phyloP scores from a whole-genome alignment of 345 rosid genomes.

The Melastoma malabathricum region DNA sequence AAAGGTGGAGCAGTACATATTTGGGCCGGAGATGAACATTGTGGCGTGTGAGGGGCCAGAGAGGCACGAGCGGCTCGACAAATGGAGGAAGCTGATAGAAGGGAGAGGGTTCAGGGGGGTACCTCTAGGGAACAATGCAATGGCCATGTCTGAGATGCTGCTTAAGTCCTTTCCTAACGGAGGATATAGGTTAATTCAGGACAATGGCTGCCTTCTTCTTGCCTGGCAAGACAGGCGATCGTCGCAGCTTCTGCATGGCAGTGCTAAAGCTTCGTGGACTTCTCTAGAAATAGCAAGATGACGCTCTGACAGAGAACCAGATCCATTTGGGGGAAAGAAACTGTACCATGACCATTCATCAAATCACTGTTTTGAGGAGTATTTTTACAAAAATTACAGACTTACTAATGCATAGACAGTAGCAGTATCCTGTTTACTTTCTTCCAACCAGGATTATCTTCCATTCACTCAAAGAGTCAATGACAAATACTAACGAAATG shows the following conservation, averaged over 20 bases:
- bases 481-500: slow-evolving; percentile 1
- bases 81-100: slow-evolving; percentile 57
- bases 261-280: slow-evolving; percentile 14
- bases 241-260: slow-evolving; percentile 54
- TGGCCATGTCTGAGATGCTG: slow-evolving; percentile 41
- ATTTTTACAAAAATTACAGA: slow-evolving; percentile 3
- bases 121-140: slow-evolving; percentile 41
- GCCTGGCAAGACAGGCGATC: slow-evolving; percentile 49
- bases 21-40: slow-evolving; percentile 50
- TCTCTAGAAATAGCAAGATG: neutral
- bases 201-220: slow-evolving; percentile 46
- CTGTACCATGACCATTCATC: neutral
- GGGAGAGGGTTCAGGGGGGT: slow-evolving; percentile 45
- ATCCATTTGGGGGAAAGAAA: too few species aligned
- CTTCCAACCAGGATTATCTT: too few species aligned
- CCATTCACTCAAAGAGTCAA: neutral
- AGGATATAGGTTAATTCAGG: slow-evolving; percentile 46
- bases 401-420: slow-evolving; percentile 1
- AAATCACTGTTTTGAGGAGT: slow-evolving; percentile 4
- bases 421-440: too few species aligned
- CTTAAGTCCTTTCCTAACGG: slow-evolving; percentile 38
- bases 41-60: slow-evolving; percentile 51
- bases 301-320: too few species aligned
- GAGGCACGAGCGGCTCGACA: slow-evolving; percentile 52
- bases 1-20: slow-evolving; percentile 44